Evolutionary conservation across 2,329 filamentous ascomycete genomes (phyloP).

Genomic region (Pseudopyrenochaeta lycopersici): DNA sequence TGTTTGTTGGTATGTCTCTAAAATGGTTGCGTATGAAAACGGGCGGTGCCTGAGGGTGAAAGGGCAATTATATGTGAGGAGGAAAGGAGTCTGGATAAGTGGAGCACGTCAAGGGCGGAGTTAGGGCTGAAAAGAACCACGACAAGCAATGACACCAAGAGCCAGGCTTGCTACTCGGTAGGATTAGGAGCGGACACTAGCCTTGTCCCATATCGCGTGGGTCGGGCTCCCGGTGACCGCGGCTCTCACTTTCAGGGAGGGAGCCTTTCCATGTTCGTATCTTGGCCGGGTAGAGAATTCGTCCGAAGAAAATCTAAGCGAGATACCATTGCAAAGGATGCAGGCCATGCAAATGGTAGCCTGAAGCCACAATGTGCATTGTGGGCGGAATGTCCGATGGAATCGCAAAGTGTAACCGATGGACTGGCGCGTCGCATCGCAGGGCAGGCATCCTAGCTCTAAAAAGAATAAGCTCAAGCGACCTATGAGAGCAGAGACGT

Average conservation of each 20-base stretch:
- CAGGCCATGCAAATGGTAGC: slow-evolving; percentile 2
- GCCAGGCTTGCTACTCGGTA: slow-evolving; percentile 4
- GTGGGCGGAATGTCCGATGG: slow-evolving; percentile 5
- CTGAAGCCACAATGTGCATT: slow-evolving; percentile 10
- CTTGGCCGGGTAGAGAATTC: slow-evolving; percentile 6
- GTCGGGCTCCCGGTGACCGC: slow-evolving; percentile 6
- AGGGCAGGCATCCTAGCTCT: neutral
- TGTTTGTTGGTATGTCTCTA: neutral
- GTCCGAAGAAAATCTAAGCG: slow-evolving; percentile 7
- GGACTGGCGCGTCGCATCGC: slow-evolving; percentile 4
- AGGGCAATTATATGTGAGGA: slow-evolving; percentile 21
- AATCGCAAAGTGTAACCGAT: neutral
- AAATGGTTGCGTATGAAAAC: neutral
- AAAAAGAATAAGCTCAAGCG: neutral
- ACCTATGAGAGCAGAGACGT: neutral
- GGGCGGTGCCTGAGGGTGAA: slow-evolving; percentile 12
- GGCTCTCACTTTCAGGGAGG: neutral
- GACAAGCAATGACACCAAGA: slow-evolving; percentile 14
- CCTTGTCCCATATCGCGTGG: slow-evolving; percentile 2
- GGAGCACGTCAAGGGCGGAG: slow-evolving; percentile 15
- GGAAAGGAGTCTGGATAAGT: slow-evolving; percentile 3
- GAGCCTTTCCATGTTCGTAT: neutral
- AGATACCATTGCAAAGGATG: neutral
- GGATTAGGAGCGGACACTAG: slow-evolving; percentile 19
- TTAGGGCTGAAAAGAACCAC: slow-evolving; percentile 10